Base-by-base conservation (phyloP, 805 yeast genomes). In the Saccharomyces cerevisiae region DNA sequence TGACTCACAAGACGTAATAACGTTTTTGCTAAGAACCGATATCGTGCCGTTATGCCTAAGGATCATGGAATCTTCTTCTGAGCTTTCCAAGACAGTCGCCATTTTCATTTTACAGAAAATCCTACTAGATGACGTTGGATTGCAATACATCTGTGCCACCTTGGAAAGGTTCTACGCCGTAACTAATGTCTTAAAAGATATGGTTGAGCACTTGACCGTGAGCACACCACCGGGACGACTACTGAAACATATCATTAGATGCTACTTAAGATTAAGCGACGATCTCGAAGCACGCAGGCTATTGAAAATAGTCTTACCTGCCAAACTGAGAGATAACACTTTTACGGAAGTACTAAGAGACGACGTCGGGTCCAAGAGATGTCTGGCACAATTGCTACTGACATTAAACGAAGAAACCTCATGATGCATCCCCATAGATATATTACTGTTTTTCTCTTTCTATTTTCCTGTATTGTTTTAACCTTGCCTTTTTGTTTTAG, bases 41-140 rank as follows among this genome's bases (percentile, higher is more conserved):
- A 92, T 94, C 62, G 95, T 94, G 32, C 99, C 99, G 4, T 73
- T 94, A 53, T 94, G 99, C 68, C 75, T 92, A 55, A 84, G 94
- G 63, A 92, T 94, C 57, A 92, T 92, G 96, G 98, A 92, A 68
- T 83, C 91, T 1, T 89, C 96, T 6, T 86, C 96, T 0, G 99
- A 94, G 67, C 77, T 92, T 51, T 85, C 95, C 50, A 92, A 94
- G 66, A 94, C 98, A 0, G 99, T 92, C 27, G 99, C 99, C 4
- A 91, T 92, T 54, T 92, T 94, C 74, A 92, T 94, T 56, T 86
- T 94, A 48, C 97, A 92, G 67, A 92, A 91, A 70, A 92, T 92
- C 53, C 76, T 92, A 51, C 79, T 90, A 60, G 98, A 94, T 71
- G 97, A 92, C 65, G 82, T 85, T 61, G 99, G 99, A 0, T 78